Percentiles rank a stretch among this genome's conserved stretches.
Conservation (phyloP, 2,329 filamentous ascomycete species). For the Talaromyces sp. region DNA sequence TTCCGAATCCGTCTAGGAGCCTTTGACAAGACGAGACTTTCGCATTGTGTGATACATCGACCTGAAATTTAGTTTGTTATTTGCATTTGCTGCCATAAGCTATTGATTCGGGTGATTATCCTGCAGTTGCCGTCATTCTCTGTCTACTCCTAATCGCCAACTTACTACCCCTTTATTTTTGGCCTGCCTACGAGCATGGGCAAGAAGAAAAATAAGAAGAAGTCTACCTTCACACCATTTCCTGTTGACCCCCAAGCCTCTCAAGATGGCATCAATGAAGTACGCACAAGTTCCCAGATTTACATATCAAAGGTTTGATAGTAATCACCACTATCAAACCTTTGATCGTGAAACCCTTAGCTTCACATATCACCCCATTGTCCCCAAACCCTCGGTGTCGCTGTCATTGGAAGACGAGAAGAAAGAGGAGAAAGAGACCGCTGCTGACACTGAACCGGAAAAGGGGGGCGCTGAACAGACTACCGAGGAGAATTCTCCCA, state of each 20-base stretch:
- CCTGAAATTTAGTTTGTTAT: slow-evolving; percentile 13
- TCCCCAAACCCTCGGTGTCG: slow-evolving; percentile 29
- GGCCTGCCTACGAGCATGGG: slow-evolving; percentile 38
- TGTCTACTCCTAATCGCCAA: slow-evolving; percentile 6
- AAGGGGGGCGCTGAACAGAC: slow-evolving; percentile 27
- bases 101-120: slow-evolving; percentile 8
- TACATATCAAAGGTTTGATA: slow-evolving; percentile 43
- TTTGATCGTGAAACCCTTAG: slow-evolving; percentile 40
- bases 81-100: slow-evolving; percentile 12
- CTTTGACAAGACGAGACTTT: neutral
- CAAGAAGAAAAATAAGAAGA: slow-evolving; percentile 34
- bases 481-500: slow-evolving; percentile 25
- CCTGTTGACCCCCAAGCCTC: slow-evolving; percentile 27
- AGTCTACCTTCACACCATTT: slow-evolving; percentile 31
- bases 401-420: slow-evolving; percentile 37
- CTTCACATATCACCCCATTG: slow-evolving; percentile 38
- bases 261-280: slow-evolving; percentile 33
- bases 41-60: slow-evolving; percentile 8
- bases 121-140: slow-evolving; percentile 14
- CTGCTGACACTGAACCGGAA: slow-evolving; percentile 33
- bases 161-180: slow-evolving; percentile 16
- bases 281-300: slow-evolving; percentile 45
- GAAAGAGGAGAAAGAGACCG: slow-evolving; percentile 38
- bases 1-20: slow-evolving; percentile 7
- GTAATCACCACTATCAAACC: slow-evolving; percentile 43